Evolutionary conservation across 768 basidiomycete species (phyloP).

Genomic region (Leccinellum rugosiceps): DNA sequence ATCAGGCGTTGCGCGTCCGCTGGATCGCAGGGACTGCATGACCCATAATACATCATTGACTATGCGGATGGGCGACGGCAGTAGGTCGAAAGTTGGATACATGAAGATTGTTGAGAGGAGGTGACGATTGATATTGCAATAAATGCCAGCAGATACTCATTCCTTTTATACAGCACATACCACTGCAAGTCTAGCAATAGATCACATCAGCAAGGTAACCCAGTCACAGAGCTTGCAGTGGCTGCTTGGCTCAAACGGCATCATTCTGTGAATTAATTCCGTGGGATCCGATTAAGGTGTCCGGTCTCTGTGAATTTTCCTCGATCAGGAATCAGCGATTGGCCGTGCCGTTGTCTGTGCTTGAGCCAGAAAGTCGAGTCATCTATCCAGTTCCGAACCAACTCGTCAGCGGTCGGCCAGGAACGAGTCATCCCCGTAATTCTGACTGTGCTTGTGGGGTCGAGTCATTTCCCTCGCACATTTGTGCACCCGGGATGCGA

Average conservation of each 20-base stretch:
- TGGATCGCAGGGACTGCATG: constrained; percentile 42
- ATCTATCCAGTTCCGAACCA: constrained; percentile 6
- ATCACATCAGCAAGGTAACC: constrained; percentile 33
- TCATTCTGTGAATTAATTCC: constrained; percentile 24
- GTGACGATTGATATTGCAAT: constrained; percentile 5
- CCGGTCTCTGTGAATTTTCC: neutral
- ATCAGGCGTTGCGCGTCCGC: constrained; percentile 27
- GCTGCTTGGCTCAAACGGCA: constrained; percentile 31
- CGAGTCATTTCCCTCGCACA: constrained; percentile 12
- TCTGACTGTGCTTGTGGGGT: constrained; percentile 10
- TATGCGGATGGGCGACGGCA: constrained; percentile 54
- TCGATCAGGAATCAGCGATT: constrained; percentile 21
- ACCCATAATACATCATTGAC: constrained; percentile 45
- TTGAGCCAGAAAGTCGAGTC: constrained; percentile 15
- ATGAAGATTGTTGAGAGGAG: constrained; percentile 15
- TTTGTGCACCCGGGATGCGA: constrained; percentile 6
- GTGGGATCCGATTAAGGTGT: constrained; percentile 20
- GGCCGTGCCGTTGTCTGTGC: constrained; percentile 23
- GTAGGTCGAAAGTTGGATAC: constrained; percentile 36
- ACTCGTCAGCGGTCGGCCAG: constrained; percentile 21
- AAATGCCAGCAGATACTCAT: neutral
- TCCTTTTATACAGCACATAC: constrained; percentile 32
- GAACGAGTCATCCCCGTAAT: constrained; percentile 17
- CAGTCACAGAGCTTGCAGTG: constrained; percentile 31
- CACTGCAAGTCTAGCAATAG: constrained; percentile 27